Evolutionary conservation across 2,329 filamentous ascomycete species (phyloP), one percentile per base, ranked within the genome.

Genomic region (Claviceps maximensis): DNA sequence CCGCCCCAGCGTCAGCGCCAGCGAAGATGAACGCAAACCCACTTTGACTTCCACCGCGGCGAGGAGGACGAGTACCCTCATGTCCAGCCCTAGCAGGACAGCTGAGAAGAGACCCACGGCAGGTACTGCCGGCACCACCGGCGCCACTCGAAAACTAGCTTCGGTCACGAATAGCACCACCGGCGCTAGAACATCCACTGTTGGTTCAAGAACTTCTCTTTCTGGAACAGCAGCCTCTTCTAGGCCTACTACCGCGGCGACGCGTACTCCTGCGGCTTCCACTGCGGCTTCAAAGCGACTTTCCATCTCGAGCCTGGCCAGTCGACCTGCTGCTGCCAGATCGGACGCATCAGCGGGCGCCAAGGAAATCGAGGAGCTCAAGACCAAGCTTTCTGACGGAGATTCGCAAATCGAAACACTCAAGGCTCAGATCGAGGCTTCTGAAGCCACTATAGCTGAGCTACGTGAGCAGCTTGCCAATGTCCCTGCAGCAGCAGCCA

Each of bases 321-420:
- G 53, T 27, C 65, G 70, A 36, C 62, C 71, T 4, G 56, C 69
- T 3, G 53, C 70, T n/a, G 60, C 70, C 17, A 63, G 62, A 10
- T 64, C 67, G 19, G 67, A 69, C 44, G 64, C 71, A 36, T 69
- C 72, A 23, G 63, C 70, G 17, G 70, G 73, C 8, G 63, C 73
- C 21, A 82, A 79, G 66, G 79, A 80, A 60, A 68, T 79, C 3
- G 80, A 83, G 49, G 75, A 79, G 47, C 70, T 84, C 45, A 83
- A 80, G 68, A 65, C 71, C 8, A 82, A 82, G 65, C 69, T 84
- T 23, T 70, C 72, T 4, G 73, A 78, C 33, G 80, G 78, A 56
- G 79, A 83, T 60, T 64, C 72, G 7, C 77, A 82, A 60, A 76
- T 83, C 10, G 72, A 76, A 52, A 66, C 74, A 13, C 72, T 84